A percentile compares a stretch with the other conserved stretches of the same genome.
Evolutionary conservation across 768 basidiomycete species (phyloP).

Genomic region (Amylocystis lapponica): DNA sequence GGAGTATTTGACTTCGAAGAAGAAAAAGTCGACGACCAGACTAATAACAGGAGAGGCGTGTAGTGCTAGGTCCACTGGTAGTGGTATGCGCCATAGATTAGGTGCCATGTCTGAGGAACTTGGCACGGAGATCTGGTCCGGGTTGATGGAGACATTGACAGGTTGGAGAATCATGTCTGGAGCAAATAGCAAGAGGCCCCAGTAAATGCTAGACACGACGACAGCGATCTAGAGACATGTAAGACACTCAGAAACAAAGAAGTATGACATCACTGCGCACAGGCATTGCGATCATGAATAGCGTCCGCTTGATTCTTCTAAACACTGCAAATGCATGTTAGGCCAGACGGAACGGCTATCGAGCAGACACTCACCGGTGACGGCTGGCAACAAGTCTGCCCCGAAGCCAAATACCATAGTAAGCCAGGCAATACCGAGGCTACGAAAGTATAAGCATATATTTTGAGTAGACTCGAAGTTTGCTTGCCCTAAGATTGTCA

Average conservation of each 20-base stretch:
- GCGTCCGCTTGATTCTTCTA: conserved; percentile 42
- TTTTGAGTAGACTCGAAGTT: not conserved
- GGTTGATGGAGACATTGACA: conserved; percentile 9
- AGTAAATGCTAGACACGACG: conserved; percentile 59
- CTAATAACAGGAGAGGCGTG: conserved; percentile 58
- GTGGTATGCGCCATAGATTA: conserved; percentile 35
- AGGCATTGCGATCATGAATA: conserved; percentile 63
- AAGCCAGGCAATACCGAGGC: conserved; percentile 32
- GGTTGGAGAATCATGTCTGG: conserved; percentile 53
- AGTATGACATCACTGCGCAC: conserved; percentile 32
- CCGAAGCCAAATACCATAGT: conserved; percentile 36
- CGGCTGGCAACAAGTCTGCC: conserved; percentile 35
- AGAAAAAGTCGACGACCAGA: conserved; percentile 61
- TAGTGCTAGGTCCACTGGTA: conserved; percentile 42
- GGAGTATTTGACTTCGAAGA: conserved; percentile 54
- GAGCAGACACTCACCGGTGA: conserved; percentile 25
- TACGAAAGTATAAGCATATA: conserved; percentile 9
- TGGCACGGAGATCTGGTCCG: conserved; percentile 17
- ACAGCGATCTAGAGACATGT: conserved; percentile 31
- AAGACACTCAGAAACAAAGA: not conserved
- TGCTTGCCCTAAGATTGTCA: conserved; percentile 74
- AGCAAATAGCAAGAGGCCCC: conserved; percentile 50
- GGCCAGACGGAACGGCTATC: no score
- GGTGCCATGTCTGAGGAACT: conserved; percentile 26
- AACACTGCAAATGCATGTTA: no score